Evolutionary conservation across 768 basidiomycete species (phyloP).

Genomic region (Pholiota microspora): DNA sequence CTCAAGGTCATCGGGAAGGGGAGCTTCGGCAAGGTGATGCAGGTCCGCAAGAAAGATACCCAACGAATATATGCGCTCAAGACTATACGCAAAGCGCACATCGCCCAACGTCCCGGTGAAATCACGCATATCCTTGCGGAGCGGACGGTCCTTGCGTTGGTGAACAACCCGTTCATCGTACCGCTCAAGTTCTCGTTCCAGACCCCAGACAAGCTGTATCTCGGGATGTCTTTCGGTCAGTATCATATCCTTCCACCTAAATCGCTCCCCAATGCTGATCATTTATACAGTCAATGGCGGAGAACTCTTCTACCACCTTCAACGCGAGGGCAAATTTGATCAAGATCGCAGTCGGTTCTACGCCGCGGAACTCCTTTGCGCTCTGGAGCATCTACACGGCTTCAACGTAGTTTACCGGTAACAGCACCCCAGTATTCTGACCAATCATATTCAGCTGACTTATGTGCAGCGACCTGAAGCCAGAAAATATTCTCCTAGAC

Average conservation of each 20-base stretch:
- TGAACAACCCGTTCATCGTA: conserved; percentile 99
- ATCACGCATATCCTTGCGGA: conserved; percentile 98
- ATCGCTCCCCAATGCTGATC: background rate
- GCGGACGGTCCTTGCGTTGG: conserved; percentile 92
- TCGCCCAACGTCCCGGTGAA: conserved; percentile 93
- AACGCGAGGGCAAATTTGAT: conserved; percentile 95
- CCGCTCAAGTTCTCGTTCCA: conserved; percentile 99
- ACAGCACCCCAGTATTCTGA: conserved; percentile 17
- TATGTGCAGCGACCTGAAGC: conserved; percentile 79
- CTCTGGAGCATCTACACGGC: conserved; percentile 92
- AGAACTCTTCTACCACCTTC: conserved; percentile 96
- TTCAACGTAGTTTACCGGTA: conserved; percentile 99
- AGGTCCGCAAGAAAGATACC: conserved; percentile 98
- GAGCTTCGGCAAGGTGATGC: conserved; percentile 98
- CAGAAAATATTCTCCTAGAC: conserved; percentile 96
- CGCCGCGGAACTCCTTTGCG: conserved; percentile 94
- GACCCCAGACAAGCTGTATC: conserved; percentile 93
- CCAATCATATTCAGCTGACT: background rate
- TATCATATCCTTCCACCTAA: conserved; percentile 1
- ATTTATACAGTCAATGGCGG: conserved; percentile 81
- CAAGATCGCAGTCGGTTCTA: conserved; percentile 94
- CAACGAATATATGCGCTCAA: conserved; percentile 97
- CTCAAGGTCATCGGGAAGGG: conserved; percentile 99
- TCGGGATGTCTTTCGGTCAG: conserved; percentile 94
- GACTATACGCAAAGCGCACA: conserved; percentile 97